Evolutionary conservation across 179 eudicot genomes (phyloP).

Genomic region (Sideroxylon spinosum): DNA sequence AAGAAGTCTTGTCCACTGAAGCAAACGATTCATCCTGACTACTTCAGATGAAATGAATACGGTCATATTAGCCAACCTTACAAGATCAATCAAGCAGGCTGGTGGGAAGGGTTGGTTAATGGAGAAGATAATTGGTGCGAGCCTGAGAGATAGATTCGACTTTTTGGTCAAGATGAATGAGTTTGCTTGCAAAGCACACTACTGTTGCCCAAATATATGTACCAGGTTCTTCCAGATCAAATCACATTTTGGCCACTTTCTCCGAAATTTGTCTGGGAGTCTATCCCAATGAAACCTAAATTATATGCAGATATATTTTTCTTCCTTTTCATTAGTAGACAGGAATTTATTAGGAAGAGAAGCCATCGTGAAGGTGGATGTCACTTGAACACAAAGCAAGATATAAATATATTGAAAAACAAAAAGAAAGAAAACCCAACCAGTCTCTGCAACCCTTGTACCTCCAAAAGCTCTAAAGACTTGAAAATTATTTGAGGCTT

Average conservation of each 20-base stretch:
- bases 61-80: too few relatives aligned
- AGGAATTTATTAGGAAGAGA: not conserved
- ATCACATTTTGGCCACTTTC: not conserved
- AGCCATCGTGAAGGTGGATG: not conserved
- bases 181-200: too few relatives aligned
- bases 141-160: too few relatives aligned
- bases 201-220: not conserved
- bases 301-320: not conserved
- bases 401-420: not conserved
- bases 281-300: not conserved
- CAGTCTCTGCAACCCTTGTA: not conserved
- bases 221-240: not conserved
- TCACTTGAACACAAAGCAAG: not conserved
- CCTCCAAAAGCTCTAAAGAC: not conserved
- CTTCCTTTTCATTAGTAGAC: not conserved
- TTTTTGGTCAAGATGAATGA: too few relatives aligned
- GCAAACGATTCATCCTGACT: too few relatives aligned
- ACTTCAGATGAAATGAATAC: too few relatives aligned
- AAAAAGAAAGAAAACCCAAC: not conserved
- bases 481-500: not conserved
- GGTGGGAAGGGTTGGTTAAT: too few relatives aligned
- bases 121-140: too few relatives aligned
- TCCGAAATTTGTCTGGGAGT: not conserved
- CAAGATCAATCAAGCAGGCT: too few relatives aligned
- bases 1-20: too few relatives aligned